phyloP scores from a whole-genome alignment of 75 land plant species.

The Azolla pinnata region DNA sequence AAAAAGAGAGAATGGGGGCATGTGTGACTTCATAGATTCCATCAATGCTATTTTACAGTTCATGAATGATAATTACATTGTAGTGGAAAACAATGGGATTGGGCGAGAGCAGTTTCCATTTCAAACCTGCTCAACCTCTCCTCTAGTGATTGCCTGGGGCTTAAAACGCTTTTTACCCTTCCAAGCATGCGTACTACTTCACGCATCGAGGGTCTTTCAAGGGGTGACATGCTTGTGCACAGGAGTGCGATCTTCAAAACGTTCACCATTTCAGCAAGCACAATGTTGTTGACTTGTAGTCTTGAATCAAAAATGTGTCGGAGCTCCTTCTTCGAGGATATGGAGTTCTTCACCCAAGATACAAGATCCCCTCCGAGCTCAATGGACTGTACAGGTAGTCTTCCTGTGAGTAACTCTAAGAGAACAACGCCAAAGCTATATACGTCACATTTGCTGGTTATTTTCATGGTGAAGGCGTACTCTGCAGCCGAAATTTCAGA shows the following conservation, averaged over 20 bases:
- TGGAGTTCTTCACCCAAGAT: slow-evolving; percentile 46
- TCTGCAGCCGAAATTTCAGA: too few species aligned
- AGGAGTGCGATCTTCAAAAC: slow-evolving; percentile 40
- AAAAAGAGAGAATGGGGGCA: too few species aligned
- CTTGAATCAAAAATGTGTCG: neutral
- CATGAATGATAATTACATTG: too few species aligned
- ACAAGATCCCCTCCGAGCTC: slow-evolving; percentile 63
- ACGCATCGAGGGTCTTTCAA: slow-evolving; percentile 67
- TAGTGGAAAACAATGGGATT: too few species aligned
- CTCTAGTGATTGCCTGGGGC: neutral
- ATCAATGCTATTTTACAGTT: too few species aligned
- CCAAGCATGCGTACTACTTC: slow-evolving; percentile 67
- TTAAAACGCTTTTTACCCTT: neutral
- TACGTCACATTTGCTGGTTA: slow-evolving; percentile 70
- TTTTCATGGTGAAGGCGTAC: slow-evolving; percentile 79
- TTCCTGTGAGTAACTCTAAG: slow-evolving; percentile 64
- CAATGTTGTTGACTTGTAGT: neutral
- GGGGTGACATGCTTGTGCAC: slow-evolving; percentile 55
- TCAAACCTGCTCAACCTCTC: neutral
- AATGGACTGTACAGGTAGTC: slow-evolving; percentile 51
- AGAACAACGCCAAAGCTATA: slow-evolving; percentile 79
- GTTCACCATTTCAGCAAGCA: neutral
- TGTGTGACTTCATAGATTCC: too few species aligned
- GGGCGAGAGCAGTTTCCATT: too few species aligned
- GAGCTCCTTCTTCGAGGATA: slow-evolving; percentile 8